Base-by-base conservation (phyloP, 2,329 filamentous ascomycete species). In the Thelonectria rubi region DNA sequence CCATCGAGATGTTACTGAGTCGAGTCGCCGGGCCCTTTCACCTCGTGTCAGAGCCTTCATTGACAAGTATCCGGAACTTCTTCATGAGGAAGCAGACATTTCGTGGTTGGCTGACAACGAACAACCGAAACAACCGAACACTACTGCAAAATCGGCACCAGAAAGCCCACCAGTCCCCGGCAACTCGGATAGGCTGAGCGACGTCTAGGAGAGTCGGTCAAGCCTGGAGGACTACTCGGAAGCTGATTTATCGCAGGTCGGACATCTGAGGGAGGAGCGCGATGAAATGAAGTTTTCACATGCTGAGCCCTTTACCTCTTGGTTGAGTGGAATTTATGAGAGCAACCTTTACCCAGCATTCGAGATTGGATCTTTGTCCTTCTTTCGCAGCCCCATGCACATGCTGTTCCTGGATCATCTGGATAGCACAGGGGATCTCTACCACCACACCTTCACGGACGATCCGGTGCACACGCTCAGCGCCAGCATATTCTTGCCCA, bases 401-500 rank as follows among this genome's bases (percentile, higher is more conserved):
- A 74, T 76, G 53, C 74, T 77, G 12, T 83, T 84, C 57, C 82
- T 86, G 62, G 71, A 81, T 26, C 79, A 81, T 66, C 74, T 87
- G 12, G 84, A 86, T 64, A 74, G 71, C 45, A 69, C 76, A 2
- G 83, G 82, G 7, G 80, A 80, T 8, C 82, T 84, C 65, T 81
- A 80, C 65, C 80, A 82, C 58, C 77, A 80, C 65, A 74, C 79
- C 11, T 78, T 81, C 60, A 78, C 78, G 15, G 81, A 84, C 58
- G 79, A 83, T 15, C 80, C 82, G 12, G 77, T 86, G 11, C 82
- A 84, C 63, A 85, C 82, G n/a, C 74, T 86, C 21, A 84, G 81
- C 47, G 81, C 84, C 51, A 82, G 78, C 62, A 80, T 86, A 75
- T 83, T 87, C 59, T 70, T 84, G 5, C 80, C 83, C 4, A 81